Evolutionary conservation across 179 eudicot genomes (phyloP).

Genomic region (Patellifolia procumbens): DNA sequence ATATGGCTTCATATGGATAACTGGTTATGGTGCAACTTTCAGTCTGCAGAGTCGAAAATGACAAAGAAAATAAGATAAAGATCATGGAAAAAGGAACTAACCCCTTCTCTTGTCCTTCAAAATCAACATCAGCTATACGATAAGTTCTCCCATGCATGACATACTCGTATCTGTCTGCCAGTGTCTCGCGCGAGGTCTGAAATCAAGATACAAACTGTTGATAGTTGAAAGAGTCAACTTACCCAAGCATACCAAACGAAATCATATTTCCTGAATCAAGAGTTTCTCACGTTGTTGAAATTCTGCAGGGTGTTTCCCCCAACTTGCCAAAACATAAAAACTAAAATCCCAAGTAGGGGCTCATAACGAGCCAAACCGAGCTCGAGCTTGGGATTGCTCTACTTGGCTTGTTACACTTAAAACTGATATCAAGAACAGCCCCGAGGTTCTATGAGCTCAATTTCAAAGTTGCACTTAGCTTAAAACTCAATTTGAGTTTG

Average conservation of each 20-base stretch:
- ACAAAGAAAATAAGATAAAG: constrained; percentile 9
- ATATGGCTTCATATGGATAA: background rate
- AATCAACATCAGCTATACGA: constrained; percentile 58
- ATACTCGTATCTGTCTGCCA: constrained; percentile 87
- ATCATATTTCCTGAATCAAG: background rate
- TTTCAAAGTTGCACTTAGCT: no score
- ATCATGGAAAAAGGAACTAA: constrained; percentile 29
- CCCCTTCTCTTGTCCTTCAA: constrained; percentile 66
- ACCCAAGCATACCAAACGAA: background rate
- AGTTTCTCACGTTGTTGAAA: no score
- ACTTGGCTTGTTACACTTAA: no score
- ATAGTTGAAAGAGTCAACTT: background rate
- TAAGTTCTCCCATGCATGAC: constrained; percentile 92
- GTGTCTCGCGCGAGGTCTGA: constrained; percentile 52
- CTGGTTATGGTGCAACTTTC: no score
- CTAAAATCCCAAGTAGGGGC: no score
- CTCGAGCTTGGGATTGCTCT: no score
- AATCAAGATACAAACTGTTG: constrained; percentile 12
- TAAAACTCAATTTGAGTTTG: no score
- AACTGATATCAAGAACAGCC: no score
- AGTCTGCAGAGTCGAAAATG: background rate
- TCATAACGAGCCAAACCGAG: no score
- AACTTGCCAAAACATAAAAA: no score
- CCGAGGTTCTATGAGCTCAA: no score
- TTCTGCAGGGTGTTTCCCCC: no score